phyloP scores from a whole-genome alignment of 83 land plant genomes.

The Larix sibirica region DNA sequence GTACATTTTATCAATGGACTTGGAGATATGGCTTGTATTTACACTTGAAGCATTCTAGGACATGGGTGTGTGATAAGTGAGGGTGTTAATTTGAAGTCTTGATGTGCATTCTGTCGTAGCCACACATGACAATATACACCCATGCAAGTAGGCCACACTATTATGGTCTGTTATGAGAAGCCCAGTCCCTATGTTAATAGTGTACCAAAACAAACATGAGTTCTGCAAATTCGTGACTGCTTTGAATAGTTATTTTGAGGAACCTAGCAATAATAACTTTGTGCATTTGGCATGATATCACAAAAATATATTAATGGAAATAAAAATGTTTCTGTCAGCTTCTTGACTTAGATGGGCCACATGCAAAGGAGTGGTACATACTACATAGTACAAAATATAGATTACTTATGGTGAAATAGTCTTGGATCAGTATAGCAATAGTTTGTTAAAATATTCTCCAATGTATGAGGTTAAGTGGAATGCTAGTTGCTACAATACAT shows the following conservation, averaged over 20 bases:
- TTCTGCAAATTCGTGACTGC: not conserved
- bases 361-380: not conserved
- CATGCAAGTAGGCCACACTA: not conserved
- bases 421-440: not conserved
- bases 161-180: not conserved
- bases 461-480: not conserved
- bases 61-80: not conserved
- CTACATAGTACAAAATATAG: too few species aligned
- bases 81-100: not conserved
- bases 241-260: not conserved
- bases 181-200: not conserved
- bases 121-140: not conserved
- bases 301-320: not conserved
- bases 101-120: not conserved
- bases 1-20: not conserved
- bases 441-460: not conserved
- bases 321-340: not conserved
- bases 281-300: not conserved
- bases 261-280: not conserved
- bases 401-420: too few species aligned
- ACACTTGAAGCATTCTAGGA: not conserved
- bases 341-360: not conserved
- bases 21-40: not conserved
- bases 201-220: not conserved
- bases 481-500: not conserved